Base-by-base conservation (phyloP, 257 asterid genomes). In the Petunia axillaris region DNA sequence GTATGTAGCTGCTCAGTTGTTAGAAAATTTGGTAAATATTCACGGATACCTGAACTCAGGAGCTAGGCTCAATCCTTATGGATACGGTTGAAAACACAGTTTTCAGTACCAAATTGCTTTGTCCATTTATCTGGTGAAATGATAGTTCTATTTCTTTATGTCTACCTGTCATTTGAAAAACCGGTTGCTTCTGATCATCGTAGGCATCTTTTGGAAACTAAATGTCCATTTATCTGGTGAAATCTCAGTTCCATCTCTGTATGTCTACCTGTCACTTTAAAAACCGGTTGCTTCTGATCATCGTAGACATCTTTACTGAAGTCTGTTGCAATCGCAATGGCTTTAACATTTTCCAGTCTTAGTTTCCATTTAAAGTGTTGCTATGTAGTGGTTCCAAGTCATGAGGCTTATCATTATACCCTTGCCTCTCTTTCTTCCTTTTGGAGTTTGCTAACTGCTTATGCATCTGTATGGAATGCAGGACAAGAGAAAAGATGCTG, bases 401-500 rank as follows among this genome's bases (percentile, higher is more conserved):
- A 5, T 1, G 46, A 46, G 60, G 77, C 60, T 48, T 71, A 46
- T 48, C 43, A 6, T 73, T 73, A 62, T 55, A 73, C 13, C 46
- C 36, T 50, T 50, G 77, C 46, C 62, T 35, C 50, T 13, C 77
- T 44, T 3, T 50, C 41, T 50, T 48, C 10, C 5, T 71, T 71
- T 73, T 25, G 43, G 8, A 11, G 35, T 5, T 35, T 73, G 3
- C 6, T 73, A 73, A 60, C 13, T 73, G 62, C 46, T 73, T 73
- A 73, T 50, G 36, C 10, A 71, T 71, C 44, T 73, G 53, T 74
- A 16, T 80, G 62, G 41, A 64, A 50, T 81, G 84, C 90, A 96
- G 99, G 99, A 96, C 84, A 96, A 96, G 92, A 92, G 99, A 82
- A 96, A 94, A 83, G 99, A 96, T 96, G 99, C 98, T 11, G 99